Percentiles rank a stretch among this genome's conserved stretches.
These are phyloP conservation scores for Herpetomonas muscarum DNA, from an alignment of 208 protist species.

Conservation along the genomic window DNA sequence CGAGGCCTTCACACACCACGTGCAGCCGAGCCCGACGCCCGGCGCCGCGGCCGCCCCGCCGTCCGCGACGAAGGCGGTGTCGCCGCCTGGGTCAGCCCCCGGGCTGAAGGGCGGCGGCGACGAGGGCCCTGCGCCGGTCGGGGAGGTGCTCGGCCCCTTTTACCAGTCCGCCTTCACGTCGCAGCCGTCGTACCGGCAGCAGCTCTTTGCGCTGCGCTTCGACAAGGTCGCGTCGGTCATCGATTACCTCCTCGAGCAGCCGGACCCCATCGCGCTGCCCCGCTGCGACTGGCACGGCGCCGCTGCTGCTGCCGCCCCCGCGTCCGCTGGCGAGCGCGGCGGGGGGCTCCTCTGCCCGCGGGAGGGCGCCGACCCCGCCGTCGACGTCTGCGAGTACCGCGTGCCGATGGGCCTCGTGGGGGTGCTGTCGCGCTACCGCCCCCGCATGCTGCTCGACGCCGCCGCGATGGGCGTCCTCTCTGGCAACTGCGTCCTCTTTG, in stretches of 20 bases:
- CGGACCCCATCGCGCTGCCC: constrained; percentile 37
- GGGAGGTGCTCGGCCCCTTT: background rate
- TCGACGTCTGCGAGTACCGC: constrained; percentile 34
- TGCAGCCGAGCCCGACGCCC: constrained; percentile 17
- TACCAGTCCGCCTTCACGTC: constrained; percentile 6
- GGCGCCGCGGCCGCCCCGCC: constrained; percentile 13
- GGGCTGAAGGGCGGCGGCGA: background rate
- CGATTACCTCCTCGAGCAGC: constrained; percentile 38
- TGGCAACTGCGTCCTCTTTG: constrained; percentile 51
- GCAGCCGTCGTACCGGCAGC: constrained; percentile 1
- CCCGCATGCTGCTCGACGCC: constrained; percentile 45
- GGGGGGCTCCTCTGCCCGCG: background rate
- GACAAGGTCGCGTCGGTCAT: constrained; percentile 45
- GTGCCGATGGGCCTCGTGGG: constrained; percentile 55
- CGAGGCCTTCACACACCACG: constrained; percentile 33
- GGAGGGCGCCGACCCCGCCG: constrained; percentile 5
- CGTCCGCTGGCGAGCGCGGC: background rate
- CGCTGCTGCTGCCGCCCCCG: background rate
- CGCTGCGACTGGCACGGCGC: constrained; percentile 20
- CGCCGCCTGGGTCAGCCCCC: background rate
- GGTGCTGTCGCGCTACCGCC: constrained; percentile 49
- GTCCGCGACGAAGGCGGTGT: constrained; percentile 1
- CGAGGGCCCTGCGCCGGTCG: background rate
- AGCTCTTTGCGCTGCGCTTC: constrained; percentile 37
- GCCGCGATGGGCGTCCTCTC: constrained; percentile 44